These are phyloP conservation scores for Linum lewisii DNA, from an alignment of 345 rosid species.

Conservation along the genomic window DNA sequence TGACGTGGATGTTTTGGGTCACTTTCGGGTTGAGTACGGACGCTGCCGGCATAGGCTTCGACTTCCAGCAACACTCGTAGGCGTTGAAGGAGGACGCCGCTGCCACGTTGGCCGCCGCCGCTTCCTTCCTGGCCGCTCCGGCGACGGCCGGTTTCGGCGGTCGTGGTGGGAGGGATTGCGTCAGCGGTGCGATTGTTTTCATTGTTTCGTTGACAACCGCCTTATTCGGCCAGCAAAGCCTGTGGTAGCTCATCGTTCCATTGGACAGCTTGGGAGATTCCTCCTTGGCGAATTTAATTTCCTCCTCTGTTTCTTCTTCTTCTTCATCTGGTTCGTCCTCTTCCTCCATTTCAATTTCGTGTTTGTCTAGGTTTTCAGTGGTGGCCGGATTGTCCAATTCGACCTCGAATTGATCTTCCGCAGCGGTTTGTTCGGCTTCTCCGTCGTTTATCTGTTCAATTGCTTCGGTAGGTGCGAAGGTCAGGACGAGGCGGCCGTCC, in stretches of 20 bases:
- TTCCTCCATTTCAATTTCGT: neutral
- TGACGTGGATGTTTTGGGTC: conserved; percentile 8
- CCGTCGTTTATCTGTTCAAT: neutral
- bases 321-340: conserved; percentile 12
- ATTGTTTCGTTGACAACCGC: conserved; percentile 15
- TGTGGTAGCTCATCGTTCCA: conserved; percentile 35
- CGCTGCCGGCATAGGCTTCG: conserved; percentile 23
- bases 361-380: conserved; percentile 5
- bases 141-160: conserved; percentile 27
- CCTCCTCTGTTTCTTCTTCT: conserved; percentile 11
- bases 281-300: conserved; percentile 19
- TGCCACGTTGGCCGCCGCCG: conserved; percentile 10
- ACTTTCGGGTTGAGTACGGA: conserved; percentile 2
- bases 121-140: conserved; percentile 5
- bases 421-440: conserved; percentile 10
- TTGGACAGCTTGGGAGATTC: conserved; percentile 26
- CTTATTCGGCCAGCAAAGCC: conserved; percentile 42
- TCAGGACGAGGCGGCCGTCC: conserved; percentile 81
- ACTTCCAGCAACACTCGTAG: conserved; percentile 64
- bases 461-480: conserved; percentile 23
- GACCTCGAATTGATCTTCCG: neutral
- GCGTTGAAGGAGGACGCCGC: conserved; percentile 37
- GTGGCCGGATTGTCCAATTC: neutral
- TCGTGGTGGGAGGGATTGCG: conserved; percentile 53
- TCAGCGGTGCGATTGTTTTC: conserved; percentile 24